Evolutionary conservation across 2,329 filamentous ascomycete species (phyloP), one percentile per base, ranked within the genome.

Genomic region (Rhinocladiella similis): DNA sequence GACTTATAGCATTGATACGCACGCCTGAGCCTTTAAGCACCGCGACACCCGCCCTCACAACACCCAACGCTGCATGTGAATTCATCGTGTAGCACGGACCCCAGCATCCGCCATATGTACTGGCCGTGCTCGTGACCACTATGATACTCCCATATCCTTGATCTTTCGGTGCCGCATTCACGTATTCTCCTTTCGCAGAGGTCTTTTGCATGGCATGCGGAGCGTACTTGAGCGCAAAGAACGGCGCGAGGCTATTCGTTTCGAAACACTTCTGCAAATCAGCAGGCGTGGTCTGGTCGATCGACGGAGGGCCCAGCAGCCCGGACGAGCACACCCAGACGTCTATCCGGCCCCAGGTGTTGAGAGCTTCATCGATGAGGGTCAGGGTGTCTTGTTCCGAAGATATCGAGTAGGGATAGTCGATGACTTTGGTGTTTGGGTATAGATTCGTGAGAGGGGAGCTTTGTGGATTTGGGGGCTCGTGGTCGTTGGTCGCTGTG

Each of bases 211-310:
- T 86, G 1, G 84, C 84, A 2, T 82, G 79, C 0, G 83, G 83
- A 0, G 82, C 83, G 64, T 86, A 85, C 67, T 86, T 86, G 59
- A 86, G 74, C 1, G 83, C 83, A 63, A 84, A 85, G 73, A 87
- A 86, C 1, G 84, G 83, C 5, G 82, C 81, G 70, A 86, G 77
- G 38, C 77, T 77, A 65, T 86, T 84, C 2, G 81, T 80, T 65
- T 85, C 82, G 67, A 86, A 85, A 59, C 80, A 80, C 46, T 77
- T 78, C 65, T 79, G 76, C 13, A 86, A 71, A 64, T 84, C 82
- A 10, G 72, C 70, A 0, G 83, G 80, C 0, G 80, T 81, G 1
- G 83, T 86, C 13, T 75, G 75, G 29, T 78, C 76, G 57, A 86
- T 81, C 0, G 78, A 79, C 0, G 80, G 73, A 0, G 84, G 83